Percentiles rank a stretch among this genome's conserved stretches.
Evolutionary conservation across 768 basidiomycete genomes (phyloP).

Genomic region (Astraeus odoratus): DNA sequence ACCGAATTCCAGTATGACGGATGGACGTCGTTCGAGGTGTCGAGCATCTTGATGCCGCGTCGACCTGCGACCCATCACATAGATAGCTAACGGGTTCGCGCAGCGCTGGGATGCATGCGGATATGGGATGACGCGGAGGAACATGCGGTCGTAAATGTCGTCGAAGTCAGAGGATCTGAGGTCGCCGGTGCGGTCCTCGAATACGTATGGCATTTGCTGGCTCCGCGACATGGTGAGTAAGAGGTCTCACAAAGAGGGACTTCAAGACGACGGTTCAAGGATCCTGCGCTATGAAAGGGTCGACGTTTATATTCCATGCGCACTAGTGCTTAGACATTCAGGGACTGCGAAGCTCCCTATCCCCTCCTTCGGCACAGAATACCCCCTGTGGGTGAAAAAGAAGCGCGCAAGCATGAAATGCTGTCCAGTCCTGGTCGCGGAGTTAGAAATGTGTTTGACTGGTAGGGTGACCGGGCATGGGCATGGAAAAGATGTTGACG

Average conservation of each 20-base stretch:
- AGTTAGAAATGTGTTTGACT: conserved; percentile 16
- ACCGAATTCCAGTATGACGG: conserved; percentile 54
- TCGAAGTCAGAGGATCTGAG: conserved; percentile 58
- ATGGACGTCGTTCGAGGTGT: conserved; percentile 44
- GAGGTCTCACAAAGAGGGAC: conserved; percentile 7
- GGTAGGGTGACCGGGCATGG: not conserved
- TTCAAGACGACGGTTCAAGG: not conserved
- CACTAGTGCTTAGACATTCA: conserved; percentile 13
- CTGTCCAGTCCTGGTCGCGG: conserved; percentile 24
- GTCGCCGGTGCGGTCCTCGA: conserved; percentile 63
- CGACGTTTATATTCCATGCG: conserved; percentile 17
- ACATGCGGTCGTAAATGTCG: conserved; percentile 72
- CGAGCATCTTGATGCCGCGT: conserved; percentile 51
- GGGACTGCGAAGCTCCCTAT: conserved; percentile 9
- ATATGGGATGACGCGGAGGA: conserved; percentile 52
- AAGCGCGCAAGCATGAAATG: conserved; percentile 19
- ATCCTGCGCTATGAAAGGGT: conserved; percentile 1
- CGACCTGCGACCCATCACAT: conserved; percentile 59
- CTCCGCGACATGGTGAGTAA: conserved; percentile 17
- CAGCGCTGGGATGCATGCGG: conserved; percentile 30
- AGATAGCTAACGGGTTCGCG: conserved; percentile 44
- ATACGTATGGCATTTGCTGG: conserved; percentile 42
- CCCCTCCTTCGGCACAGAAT: conserved; percentile 22
- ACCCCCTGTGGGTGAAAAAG: conserved; percentile 15
- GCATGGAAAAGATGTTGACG: not conserved